Evolutionary conservation across 2,329 filamentous ascomycete genomes (phyloP).

Genomic region (Curvularia hawaiiensis): DNA sequence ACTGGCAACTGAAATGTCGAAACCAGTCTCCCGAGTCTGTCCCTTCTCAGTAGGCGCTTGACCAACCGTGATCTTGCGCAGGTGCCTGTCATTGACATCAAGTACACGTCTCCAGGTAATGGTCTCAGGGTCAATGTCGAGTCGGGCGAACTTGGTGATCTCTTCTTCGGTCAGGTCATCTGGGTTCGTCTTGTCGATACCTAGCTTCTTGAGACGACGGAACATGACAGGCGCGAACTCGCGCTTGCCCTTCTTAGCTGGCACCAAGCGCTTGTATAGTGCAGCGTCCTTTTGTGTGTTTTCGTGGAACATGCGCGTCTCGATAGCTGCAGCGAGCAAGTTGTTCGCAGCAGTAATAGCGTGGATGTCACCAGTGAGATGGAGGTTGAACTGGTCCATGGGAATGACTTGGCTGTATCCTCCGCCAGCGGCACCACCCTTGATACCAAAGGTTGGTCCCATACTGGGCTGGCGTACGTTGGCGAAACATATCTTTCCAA

Average conservation of each 20-base stretch:
- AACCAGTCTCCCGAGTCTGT: conserved; percentile 84
- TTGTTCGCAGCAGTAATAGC: conserved; percentile 98
- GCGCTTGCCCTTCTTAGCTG: conserved; percentile 86
- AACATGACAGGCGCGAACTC: conserved; percentile 90
- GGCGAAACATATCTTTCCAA: conserved; percentile 88
- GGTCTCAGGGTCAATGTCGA: conserved; percentile 95
- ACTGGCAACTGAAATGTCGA: conserved; percentile 96
- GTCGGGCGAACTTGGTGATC: conserved; percentile 82
- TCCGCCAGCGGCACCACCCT: conserved; percentile 94
- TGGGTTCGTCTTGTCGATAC: conserved; percentile 93
- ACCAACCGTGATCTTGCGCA: conserved; percentile 87
- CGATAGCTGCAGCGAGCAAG: conserved; percentile 91
- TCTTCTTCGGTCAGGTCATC: conserved; percentile 90
- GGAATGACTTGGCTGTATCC: conserved; percentile 99
- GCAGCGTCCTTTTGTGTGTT: conserved; percentile 89
- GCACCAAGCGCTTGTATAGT: conserved; percentile 86
- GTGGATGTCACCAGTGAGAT: conserved; percentile 97
- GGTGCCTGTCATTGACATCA: conserved; percentile 95
- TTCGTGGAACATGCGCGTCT: conserved; percentile 98
- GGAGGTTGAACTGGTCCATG: conserved; percentile 99
- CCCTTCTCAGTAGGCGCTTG: conserved; percentile 90
- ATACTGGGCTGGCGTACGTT: conserved; percentile 97
- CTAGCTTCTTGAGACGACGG: conserved; percentile 90
- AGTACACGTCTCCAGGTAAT: conserved; percentile 97
- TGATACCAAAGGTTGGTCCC: conserved; percentile 98